Percentiles rank a stretch among this genome's conserved stretches.
phyloP scores from a whole-genome alignment of 2,329 filamentous ascomycete species.

The Fusarium torreyae region DNA sequence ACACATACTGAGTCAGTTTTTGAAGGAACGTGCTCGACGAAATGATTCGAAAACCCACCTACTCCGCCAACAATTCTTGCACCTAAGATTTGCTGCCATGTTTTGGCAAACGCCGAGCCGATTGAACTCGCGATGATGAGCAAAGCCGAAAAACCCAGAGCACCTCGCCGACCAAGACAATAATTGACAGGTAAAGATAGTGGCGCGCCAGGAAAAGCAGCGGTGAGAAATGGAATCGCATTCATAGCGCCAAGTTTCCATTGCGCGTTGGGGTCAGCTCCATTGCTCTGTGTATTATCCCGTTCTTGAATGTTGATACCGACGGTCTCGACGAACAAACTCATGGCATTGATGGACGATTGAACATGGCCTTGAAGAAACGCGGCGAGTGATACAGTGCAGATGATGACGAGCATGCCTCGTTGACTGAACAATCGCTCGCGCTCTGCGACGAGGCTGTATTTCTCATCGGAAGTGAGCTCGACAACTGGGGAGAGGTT shows the following conservation, averaged over 20 bases:
- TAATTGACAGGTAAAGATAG: slow-evolving; percentile 58
- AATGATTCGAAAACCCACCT: slow-evolving; percentile 7
- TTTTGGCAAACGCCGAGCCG: slow-evolving; percentile 51
- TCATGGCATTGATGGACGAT: slow-evolving; percentile 58
- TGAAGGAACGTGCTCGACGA: background rate
- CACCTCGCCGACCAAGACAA: slow-evolving; percentile 56
- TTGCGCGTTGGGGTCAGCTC: background rate
- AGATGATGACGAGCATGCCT: slow-evolving; percentile 40
- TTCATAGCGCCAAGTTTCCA: slow-evolving; percentile 54
- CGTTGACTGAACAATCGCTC: slow-evolving; percentile 50
- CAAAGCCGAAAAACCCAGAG: slow-evolving; percentile 56
- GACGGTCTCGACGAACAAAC: slow-evolving; percentile 48
- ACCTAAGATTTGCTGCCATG: slow-evolving; percentile 53
- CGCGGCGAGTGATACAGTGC: slow-evolving; percentile 59
- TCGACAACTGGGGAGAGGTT: slow-evolving; percentile 4
- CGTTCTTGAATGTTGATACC: slow-evolving; percentile 16
- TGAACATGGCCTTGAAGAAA: slow-evolving; percentile 62
- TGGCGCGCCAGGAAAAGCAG: slow-evolving; percentile 55
- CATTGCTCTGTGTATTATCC: background rate
- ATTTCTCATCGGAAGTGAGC: slow-evolving; percentile 14
- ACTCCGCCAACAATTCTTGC: slow-evolving; percentile 47
- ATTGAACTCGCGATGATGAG: slow-evolving; percentile 58
- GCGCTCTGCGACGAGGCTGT: slow-evolving; percentile 37
- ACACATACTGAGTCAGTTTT: background rate
- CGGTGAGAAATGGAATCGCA: slow-evolving; percentile 56